Evolutionary conservation across 495 filamentous ascomycete species (phyloP), one percentile per base, ranked within the genome.

Genomic region (Astrothelium subdiscretum): DNA sequence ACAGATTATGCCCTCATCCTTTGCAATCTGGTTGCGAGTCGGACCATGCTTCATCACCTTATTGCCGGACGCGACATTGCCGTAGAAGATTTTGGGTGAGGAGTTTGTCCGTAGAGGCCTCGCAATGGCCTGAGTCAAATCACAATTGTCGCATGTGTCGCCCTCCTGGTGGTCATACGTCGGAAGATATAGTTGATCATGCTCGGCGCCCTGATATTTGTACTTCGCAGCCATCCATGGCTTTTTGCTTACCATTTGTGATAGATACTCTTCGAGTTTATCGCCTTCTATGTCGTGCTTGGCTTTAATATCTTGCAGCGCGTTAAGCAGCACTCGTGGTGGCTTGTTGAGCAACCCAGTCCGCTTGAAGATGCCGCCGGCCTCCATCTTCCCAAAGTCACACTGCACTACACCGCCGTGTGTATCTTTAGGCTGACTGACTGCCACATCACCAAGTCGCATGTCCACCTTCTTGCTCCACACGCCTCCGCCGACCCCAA

Each of bases 401-500:
- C 65, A 72, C 59, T 73, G 70, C 3, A 72, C 51, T 20, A 72
- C 70, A 27, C 70, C 68, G 18, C 66, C 66, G 31, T 67, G 40
- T 12, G 5, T 38, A 1, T n/a, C 43, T 1, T 35, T 51, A 10
- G 65, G 71, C 44, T 66, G 61, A 59, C 70, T 74, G 12, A 74
- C 61, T 1, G 70, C 68, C 12, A 73, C 58, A 62, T 69, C 67
- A 15, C 67, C 67, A 1, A 69, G 67, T 12, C 67, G 62, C 15
- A 69, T 62, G 43, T 69, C 67, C 12, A 44, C 38, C 31, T 60
- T 35, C 18, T 40, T 52, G 51, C 59, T 65, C 0, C 72, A 71
- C 12, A 77, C 67, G 5, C 76, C 77, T 20, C 77, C 75, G 10
- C 77, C 73, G 48, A 80, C 78, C 1, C 78, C 77, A 1, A 80